These are phyloP conservation scores for Coffea eugenioides DNA, from an alignment of 257 asterid species.

Conservation along the genomic window DNA sequence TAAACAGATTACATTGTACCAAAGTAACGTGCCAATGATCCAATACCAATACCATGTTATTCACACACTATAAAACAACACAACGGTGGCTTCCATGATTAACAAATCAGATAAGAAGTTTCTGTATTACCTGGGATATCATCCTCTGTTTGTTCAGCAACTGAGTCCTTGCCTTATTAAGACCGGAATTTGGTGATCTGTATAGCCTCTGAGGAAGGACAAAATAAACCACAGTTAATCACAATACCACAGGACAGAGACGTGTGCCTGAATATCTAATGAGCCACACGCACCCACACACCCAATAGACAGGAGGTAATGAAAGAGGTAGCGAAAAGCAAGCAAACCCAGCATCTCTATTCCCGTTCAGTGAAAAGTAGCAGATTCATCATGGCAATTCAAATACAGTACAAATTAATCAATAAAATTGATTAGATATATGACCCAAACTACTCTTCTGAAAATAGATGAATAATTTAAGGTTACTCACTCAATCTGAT, in stretches of 20 bases:
- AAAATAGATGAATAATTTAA: neutral
- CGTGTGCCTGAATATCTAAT: neutral
- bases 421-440: neutral
- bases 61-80: neutral
- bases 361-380: neutral
- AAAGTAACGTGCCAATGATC: neutral
- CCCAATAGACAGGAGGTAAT: neutral
- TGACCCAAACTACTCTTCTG: neutral
- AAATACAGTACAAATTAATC: neutral
- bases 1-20: neutral
- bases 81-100: neutral
- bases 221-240: neutral
- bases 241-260: neutral
- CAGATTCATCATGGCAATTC: neutral
- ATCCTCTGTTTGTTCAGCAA: conserved; percentile 70
- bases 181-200: conserved; percentile 76
- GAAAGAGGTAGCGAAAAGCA: neutral
- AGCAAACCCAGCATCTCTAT: neutral
- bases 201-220: conserved; percentile 54
- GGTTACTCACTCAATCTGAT: neutral
- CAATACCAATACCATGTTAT: neutral
- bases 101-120: neutral
- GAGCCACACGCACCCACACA: no score
- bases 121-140: conserved; percentile 55
- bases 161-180: conserved; percentile 85